Base-by-base conservation (phyloP, 768 basidiomycete species). In the Russula virescens region DNA sequence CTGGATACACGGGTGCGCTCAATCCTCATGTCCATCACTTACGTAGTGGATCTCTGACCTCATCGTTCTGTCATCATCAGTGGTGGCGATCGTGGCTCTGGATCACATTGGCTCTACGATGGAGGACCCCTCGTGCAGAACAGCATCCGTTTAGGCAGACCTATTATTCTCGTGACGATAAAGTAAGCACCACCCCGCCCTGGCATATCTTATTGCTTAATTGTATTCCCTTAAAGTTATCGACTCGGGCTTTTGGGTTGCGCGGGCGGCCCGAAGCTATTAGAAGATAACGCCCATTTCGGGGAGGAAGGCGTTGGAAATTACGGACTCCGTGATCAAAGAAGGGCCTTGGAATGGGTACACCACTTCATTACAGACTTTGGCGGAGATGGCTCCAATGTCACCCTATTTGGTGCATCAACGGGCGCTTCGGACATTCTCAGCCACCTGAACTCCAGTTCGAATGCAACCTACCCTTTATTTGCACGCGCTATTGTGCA, bases 1-100 rank as follows among this genome's bases (percentile, higher is more conserved):
- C 49, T 91, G 89, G 89, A 77, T 91, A n/a, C 89, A 91, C 74
- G 89, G 89, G 89, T 91, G 68, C 48, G 83, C 76, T 19, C 31
- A 25, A 34, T 31, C 25, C 53, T 46, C 5, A 25, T 31, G 26
- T 19, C 11, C 60, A 26, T 60, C 57, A 26, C 43, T 58, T 51
- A 40, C 42, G 26, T 40, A 28, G n/a, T 21, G 23, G 26, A n/a
- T 53, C 47, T 55, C 59, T 48, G 9, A 66, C 51, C 19, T 64
- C 61, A 55, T 42, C n/a, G 50, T 56, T 58, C 63, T 10, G 56
- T 57, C 57, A 64, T 64, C 28, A 21, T 69, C 5, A 91, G 89
- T 26, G 89, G 89, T 45, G 85, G 84, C 10, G 83, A 88, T 69
- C 78, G 81, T 68, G 89, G 89, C 21, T 84, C 82, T 60, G 89